Base-by-base conservation (phyloP, 2,329 filamentous ascomycete species). In the Sporothrix dimorphospora region DNA sequence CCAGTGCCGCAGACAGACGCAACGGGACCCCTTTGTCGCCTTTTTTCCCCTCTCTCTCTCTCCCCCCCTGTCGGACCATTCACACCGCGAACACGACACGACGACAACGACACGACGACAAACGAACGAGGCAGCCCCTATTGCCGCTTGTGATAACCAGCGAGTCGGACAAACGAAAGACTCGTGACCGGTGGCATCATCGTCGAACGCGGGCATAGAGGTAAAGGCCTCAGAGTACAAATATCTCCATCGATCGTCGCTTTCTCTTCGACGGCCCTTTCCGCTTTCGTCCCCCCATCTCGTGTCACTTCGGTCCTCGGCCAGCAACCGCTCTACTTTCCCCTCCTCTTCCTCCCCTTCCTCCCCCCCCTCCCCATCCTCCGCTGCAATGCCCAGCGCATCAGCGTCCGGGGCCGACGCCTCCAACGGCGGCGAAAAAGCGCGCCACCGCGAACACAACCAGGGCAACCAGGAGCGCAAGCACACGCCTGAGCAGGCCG, bases 401-500 rank as follows among this genome's bases (percentile, higher is more conserved):
- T 84, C 82, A 73, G 80, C 87, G 75, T 88, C 87, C 72, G 87
- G 87, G 79, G 83, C 85, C 77, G 85, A 87, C 78, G 80, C 86
- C 78, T 81, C 81, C 76, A 66, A 76, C 72, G 74, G 75, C 72
- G 74, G 75, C 75, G 81, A 79, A 73, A 77, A 76, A 73, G 78
- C 81, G 65, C 86, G 85, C 72, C 81, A 81, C 77, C 89, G 90
- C 77, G 86, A 90, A 72, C 92, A 94, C 82, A 91, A 93, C 80
- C 92, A 94, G 80, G 92, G 92, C 76, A 92, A 91, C 81, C 88
- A 91, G 76, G 89, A 89, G 73, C 90, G 93, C 77, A 88, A 92
- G 79, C 97, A 90, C 82, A 99, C 96, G 1, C 85, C 89, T 40
- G 94, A 98, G 77, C 96, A 99, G 80, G 96, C 97, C 81, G 91